Conservation (phyloP, 1,139 yeast species). For the Yamadazyma oceani region DNA sequence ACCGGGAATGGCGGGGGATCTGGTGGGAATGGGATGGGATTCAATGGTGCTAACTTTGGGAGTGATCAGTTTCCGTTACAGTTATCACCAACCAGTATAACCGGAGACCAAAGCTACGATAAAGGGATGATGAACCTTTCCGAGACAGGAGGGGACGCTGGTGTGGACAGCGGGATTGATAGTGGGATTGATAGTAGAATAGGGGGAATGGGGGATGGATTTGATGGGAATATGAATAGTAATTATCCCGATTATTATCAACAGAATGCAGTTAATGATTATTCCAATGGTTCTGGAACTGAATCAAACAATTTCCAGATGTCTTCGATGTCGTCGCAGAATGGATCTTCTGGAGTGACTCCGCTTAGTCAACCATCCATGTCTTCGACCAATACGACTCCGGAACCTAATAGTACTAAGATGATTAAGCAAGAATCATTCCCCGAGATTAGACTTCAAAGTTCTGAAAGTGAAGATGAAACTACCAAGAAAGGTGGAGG, state of each 20-base stretch:
- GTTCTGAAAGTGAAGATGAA: conserved; percentile 9
- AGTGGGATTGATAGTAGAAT: too few relatives aligned
- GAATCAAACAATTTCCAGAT: conserved; percentile 4
- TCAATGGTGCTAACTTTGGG: too few relatives aligned
- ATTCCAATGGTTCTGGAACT: conserved; percentile 4
- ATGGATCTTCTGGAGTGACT: conserved; percentile 21
- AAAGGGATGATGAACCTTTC: not conserved
- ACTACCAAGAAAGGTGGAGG: conserved; percentile 3
- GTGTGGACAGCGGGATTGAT: too few relatives aligned
- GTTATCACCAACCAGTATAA: conserved; percentile 10
- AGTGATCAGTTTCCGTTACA: not conserved
- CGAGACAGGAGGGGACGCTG: too few relatives aligned
- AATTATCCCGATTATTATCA: too few relatives aligned
- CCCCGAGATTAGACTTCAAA: not conserved
- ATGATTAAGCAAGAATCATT: not conserved
- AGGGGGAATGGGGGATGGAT: not conserved
- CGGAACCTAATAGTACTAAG: conserved; percentile 22
- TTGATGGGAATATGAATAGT: too few relatives aligned
- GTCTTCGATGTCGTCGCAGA: conserved; percentile 9
- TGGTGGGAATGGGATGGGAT: too few relatives aligned
- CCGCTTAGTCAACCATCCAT: conserved; percentile 29
- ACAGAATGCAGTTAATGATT: not conserved
- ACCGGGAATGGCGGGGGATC: too few relatives aligned
- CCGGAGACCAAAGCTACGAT: conserved; percentile 7
- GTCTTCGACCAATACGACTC: conserved; percentile 35